Base-by-base conservation (phyloP, 805 yeast genomes). In the Priceomyces medius region DNA sequence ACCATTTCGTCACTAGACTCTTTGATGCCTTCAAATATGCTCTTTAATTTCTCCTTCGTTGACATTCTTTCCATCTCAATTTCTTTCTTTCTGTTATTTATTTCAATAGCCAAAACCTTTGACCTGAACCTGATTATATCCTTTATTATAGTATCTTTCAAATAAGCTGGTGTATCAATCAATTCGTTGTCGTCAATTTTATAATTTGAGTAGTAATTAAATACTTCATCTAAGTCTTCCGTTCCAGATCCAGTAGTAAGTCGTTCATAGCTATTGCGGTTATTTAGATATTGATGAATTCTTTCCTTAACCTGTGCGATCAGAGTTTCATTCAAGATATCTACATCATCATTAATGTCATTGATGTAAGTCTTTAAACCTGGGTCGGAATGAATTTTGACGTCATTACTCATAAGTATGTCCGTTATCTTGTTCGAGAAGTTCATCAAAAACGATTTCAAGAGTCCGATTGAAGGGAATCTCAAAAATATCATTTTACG, bases 101-200 rank as follows among this genome's bases (percentile, higher is more conserved):
- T 66, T 42, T 81, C 86, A 20, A 76, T 59, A 31, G 71, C 71
- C 39, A 79, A 53, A 20, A 81, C 82, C 32, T 71, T 72, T 17
- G 80, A 63, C 51, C 87, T 60, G 53, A 82, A 82, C 45, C 72
- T 75, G 43, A 79, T 66, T 42, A 82, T 73, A 43, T 77, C 79
- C 41, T 69, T 68, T 14, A 68, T 73, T 27, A 81, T 75, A n/a
- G 62, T 64, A 16, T 79, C 81, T 34, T 74, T 57, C 66, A 77
- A 63, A 19, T 75, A 74, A 18, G 61, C 58, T 2, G 87, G 85
- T 3, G 81, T 74, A 47, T 79, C 86, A 10, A 69, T 61, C 40
- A 82, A 55, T 50, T 81, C 86, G 35, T 65, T 61, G n/a, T 71
- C 67, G 53, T 82, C 84, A 23, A 82, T 76, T 40, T 72, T 68